A percentile compares a stretch with the other conserved stretches of the same genome.
phyloP scores from a whole-genome alignment of 805 yeast genomes.

The Candida wancherniae region DNA sequence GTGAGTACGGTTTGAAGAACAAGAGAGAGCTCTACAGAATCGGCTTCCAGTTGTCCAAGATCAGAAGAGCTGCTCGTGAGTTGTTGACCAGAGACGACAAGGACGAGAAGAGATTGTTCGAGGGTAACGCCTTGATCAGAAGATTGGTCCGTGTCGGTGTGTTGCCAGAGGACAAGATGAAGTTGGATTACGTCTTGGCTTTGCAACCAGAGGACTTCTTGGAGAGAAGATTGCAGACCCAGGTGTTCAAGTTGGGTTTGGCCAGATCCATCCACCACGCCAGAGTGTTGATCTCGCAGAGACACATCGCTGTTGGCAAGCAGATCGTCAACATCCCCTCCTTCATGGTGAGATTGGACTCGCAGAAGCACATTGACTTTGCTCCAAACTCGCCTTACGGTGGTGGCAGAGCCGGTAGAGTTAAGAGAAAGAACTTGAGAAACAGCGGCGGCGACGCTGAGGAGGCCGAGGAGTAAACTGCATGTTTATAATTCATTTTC shows the following conservation, averaged over 20 bases:
- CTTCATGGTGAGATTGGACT: conserved; percentile 99
- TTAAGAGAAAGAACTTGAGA: conserved; percentile 83
- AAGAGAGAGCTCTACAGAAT: conserved; percentile 99
- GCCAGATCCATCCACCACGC: conserved; percentile 99
- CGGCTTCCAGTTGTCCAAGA: conserved; percentile 98
- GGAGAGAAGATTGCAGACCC: conserved; percentile 99
- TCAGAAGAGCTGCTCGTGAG: conserved; percentile 99
- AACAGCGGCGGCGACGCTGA: conserved; percentile 53
- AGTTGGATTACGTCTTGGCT: conserved; percentile 99
- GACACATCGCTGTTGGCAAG: conserved; percentile 99
- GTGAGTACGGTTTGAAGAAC: conserved; percentile 99
- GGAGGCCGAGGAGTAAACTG: conserved; percentile 71
- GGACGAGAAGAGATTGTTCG: conserved; percentile 99
- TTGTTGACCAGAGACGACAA: conserved; percentile 99
- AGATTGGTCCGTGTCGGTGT: conserved; percentile 98
- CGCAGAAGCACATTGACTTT: conserved; percentile 99
- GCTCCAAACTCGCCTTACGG: conserved; percentile 99
- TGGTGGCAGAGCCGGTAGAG: conserved; percentile 99
- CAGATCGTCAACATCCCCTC: conserved; percentile 98
- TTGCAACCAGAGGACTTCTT: conserved; percentile 97
- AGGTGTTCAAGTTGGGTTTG: conserved; percentile 98
- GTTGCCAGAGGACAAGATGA: conserved; percentile 98
- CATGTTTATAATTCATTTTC: conserved; percentile 14
- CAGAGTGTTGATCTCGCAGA: conserved; percentile 96
- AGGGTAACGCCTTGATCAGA: conserved; percentile 99